Evolutionary conservation across 768 basidiomycete species (phyloP), one percentile per base, ranked within the genome.

Genomic region (Harrya chromipes): DNA sequence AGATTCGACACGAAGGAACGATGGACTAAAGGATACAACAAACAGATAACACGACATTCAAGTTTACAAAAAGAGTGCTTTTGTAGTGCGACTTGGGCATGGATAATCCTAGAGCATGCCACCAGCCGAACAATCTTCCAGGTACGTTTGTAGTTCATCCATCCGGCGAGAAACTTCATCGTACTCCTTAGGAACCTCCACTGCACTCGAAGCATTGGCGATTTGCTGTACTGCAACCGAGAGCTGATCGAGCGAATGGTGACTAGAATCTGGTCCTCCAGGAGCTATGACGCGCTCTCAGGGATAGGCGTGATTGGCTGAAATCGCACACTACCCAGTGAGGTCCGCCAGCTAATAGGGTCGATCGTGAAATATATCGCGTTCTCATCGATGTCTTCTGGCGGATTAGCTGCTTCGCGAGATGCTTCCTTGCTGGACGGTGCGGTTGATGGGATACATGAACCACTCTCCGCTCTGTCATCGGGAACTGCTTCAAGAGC

Each of bases 311-410:
- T 66, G 37, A 69, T 54, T 38, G 40, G 55, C 16, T 53, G 52
- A 36, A 69, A 46, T 34, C 43, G 23, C 13, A 48, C 50, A 21
- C 64, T 62, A 2, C 54, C 65, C 46, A 27, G 35, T 23, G 67
- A 67, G 29, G 44, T 43, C 3, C 46, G 49, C 53, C 62, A 58
- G 26, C 31, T 14, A 31, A 46, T 43, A 6, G 62, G 48, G 43
- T 65, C 65, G 2, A 68, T 45, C 27, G 62, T 61, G 45, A 67
- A 65, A 49, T 65, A 69, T 33, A 67, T 67, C 16, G 53, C 61
- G 16, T 56, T 50, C 29, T 49, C 38, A n/a, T 67, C 53, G 35
- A 46, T 38, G 10, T 54, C 49, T 36, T 51, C 54, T 4, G 17
- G 50, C n/a, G n/a, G n/a, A n/a, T n/a, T n/a, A n/a, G n/a, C n/a